phyloP scores from a whole-genome alignment of 805 yeast species.

The Zygosaccharomyces bailii region DNA sequence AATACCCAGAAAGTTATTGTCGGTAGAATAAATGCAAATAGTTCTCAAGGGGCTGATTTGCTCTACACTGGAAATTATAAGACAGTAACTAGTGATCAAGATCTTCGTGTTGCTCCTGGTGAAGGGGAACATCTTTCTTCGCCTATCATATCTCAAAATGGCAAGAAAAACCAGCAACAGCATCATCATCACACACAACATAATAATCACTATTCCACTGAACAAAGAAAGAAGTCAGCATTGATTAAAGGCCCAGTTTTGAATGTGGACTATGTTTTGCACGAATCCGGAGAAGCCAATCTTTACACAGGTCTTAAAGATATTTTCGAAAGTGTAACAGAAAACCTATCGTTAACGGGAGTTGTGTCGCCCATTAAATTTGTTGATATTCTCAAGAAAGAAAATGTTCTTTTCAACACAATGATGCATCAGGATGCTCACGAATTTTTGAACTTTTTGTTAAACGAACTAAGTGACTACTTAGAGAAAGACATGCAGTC shows the following conservation, averaged over 20 bases:
- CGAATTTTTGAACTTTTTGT: slow-evolving; percentile 83
- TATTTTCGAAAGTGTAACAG: slow-evolving; percentile 77
- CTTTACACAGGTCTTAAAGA: slow-evolving; percentile 74
- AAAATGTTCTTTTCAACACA: slow-evolving; percentile 80
- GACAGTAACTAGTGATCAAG: not conserved
- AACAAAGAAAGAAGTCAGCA: slow-evolving; percentile 75
- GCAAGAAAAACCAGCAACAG: not conserved
- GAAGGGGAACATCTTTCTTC: not conserved
- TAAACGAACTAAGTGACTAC: slow-evolving; percentile 65
- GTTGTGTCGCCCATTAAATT: slow-evolving; percentile 79
- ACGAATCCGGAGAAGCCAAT: slow-evolving; percentile 40
- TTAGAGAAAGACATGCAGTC: slow-evolving; percentile 27
- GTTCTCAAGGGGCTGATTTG: slow-evolving; percentile 1
- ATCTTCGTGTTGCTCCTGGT: not conserved
- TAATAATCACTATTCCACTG: slow-evolving; percentile 49
- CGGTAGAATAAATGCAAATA: slow-evolving; percentile 21
- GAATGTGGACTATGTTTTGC: slow-evolving; percentile 64
- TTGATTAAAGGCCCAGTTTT: slow-evolving; percentile 76
- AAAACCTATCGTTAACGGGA: slow-evolving; percentile 65
- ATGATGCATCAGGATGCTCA: slow-evolving; percentile 99
- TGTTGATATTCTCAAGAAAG: slow-evolving; percentile 70
- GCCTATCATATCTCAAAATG: not conserved
- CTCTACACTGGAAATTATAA: not conserved
- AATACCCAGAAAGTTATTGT: slow-evolving; percentile 29
- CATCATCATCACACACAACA: slow-evolving; percentile 9